These are phyloP conservation scores for Acanthamoeba triangularis DNA, from an alignment of 208 protist species.

Conservation along the genomic window DNA sequence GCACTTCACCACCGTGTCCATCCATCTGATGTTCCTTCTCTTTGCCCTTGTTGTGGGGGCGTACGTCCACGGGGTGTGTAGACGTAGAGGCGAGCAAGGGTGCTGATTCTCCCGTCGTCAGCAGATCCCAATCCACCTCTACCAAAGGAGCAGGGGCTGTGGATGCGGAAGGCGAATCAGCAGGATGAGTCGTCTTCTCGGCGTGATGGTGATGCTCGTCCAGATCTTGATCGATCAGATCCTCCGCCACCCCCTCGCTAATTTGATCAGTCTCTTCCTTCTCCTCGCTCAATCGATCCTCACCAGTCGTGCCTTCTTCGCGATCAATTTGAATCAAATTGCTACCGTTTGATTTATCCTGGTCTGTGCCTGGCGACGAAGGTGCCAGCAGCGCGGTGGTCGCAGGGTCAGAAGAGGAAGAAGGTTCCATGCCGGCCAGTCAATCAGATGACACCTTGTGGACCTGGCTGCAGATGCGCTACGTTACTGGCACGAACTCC, in stretches of 20 bases:
- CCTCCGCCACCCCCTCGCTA: no score
- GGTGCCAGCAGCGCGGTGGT: background rate
- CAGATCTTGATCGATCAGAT: no score
- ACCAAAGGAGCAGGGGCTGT: background rate
- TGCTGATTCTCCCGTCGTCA: background rate
- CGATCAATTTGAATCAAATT: background rate
- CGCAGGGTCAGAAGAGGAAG: background rate
- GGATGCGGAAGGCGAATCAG: no score
- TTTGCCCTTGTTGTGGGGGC: background rate
- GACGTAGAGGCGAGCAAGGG: background rate
- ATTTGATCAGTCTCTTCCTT: no score
- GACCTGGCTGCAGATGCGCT: no score
- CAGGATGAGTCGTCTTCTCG: no score
- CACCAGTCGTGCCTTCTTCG: background rate
- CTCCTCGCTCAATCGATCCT: background rate
- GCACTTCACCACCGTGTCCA: background rate
- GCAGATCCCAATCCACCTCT: background rate
- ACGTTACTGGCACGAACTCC: no score
- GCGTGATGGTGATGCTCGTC: no score
- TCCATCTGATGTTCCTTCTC: background rate
- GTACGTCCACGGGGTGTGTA: background rate
- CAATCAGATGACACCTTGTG: background rate
- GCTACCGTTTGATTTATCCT: background rate
- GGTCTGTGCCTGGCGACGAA: background rate
- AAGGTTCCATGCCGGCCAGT: background rate